Base-by-base conservation (phyloP, 2,329 filamentous ascomycete species). In the Alternaria arbusti region DNA sequence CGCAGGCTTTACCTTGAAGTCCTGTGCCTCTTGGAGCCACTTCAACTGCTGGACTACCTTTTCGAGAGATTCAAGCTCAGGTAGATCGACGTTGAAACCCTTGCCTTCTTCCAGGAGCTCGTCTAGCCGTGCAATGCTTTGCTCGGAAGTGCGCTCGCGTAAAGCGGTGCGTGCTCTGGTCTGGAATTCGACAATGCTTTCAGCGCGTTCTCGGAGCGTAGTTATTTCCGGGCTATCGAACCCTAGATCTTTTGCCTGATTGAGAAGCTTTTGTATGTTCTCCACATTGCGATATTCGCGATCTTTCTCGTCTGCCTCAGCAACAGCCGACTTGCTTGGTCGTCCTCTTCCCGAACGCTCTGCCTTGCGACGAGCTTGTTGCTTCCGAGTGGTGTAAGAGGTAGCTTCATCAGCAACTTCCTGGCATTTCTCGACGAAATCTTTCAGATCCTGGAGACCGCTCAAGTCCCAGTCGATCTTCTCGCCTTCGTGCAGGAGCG, bases 351-450 rank as follows among this genome's bases (percentile, higher is more conserved):
- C 96, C 47, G 88, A 88, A 76, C 93, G 96, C 74, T 97, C 95
- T 79, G 91, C 97, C 82, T 98, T 98, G 65, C 95, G 93, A 67
- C 96, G 91, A 76, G 96, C 97, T 81, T 97, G 95, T 83, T 97
- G 95, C 83, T 99, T 99, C 72, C 96, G 92, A 63, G 96, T 94
- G 75, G 94, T 97, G 84, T 96, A 99, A 77, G 92, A 94, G 74
- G 93, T 96, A 69, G 96, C 96, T 82, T 98, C 95, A 74, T 98
- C 96, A 67, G 97, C 93, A 92, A 96, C 97, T 78, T 97, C 94
- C 80, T 97, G 96, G 84, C 96, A 98, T 74, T 93, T 91, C 72
- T 97, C 94, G 79, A 99, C 96, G 82, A 97, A 99, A 70, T 90
- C 88, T 81, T 90, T 91, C 71, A 99, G 86, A 72, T 92, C 88